Evolutionary conservation across 306 rosid species (phyloP), one percentile per base, ranked within the genome.

Genomic region (Prosopis cineraria): DNA sequence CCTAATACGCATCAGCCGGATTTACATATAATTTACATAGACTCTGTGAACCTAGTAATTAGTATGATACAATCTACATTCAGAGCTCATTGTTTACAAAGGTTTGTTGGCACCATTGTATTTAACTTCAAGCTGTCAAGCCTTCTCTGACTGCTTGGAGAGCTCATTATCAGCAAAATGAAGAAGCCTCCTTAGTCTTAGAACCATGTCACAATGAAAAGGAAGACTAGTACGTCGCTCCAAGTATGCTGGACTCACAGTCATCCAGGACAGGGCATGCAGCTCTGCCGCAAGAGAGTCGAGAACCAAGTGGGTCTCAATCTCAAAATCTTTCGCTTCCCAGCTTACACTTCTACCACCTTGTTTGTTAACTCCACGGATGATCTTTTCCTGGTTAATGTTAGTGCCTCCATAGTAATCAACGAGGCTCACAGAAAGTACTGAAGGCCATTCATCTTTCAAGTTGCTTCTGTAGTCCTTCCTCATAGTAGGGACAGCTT

Each of bases 191-290:
- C 98, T 83, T 0, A 95, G 88, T 88, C 99, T 91, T 83, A 95
- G 84, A 78, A 95, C 98, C 99, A 95, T 93, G 86, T 95, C 98
- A 73, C 99, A 95, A 72, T 95, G 99, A 69, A 89, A 95, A 25
- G 99, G 99, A 78, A 95, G 86, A 19, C 98, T 93, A 3, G 93
- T 88, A 31, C 98, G 92, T 73, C 98, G 87, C 67, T 91, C 98
- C 63, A 90, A 70, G 92, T 90, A 94, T 69, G 97, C 84, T 3
- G 99, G 98, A 84, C 99, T 95, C 52, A 86, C 89, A 0, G 98
- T 95, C 98, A 95, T 91, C 98, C 99, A 95, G 16, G 98, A 92
- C 67, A 95, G 88, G 39, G 97, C 99, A 59, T 95, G 99, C 72
- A 95, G 97, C 89, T 92, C 99, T 48, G 98, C 98, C 1, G 97